Evolutionary conservation across 169 alveolate genomes (phyloP).

Genomic region (Ichthyophthirius multifiliis): DNA sequence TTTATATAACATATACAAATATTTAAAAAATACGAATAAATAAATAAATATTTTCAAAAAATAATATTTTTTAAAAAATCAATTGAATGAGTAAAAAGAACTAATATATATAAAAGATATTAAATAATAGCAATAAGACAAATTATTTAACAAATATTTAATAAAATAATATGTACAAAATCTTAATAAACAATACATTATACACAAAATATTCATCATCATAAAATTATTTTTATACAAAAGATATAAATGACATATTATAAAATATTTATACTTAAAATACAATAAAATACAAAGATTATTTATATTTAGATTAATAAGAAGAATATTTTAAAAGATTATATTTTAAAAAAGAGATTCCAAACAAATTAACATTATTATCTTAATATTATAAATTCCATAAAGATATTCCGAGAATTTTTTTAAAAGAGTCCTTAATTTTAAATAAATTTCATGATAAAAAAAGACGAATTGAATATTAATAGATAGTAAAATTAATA

Average conservation of each 20-base stretch:
- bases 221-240: slow-evolving; percentile 32
- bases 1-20: too few relatives aligned
- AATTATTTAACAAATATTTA: too few relatives aligned
- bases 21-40: too few relatives aligned
- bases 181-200: too few relatives aligned
- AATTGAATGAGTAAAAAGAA: too few relatives aligned
- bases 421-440: not conserved
- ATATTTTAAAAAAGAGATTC: slow-evolving; percentile 17
- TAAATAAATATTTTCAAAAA: too few relatives aligned
- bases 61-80: too few relatives aligned
- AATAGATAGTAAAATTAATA: slow-evolving; percentile 27
- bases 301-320: slow-evolving; percentile 13
- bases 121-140: too few relatives aligned
- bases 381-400: slow-evolving; percentile 43
- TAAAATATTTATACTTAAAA: not conserved
- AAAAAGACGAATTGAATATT: slow-evolving; percentile 41
- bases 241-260: slow-evolving; percentile 21
- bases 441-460: slow-evolving; percentile 29
- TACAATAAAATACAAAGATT: slow-evolving; percentile 25
- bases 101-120: too few relatives aligned
- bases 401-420: slow-evolving; percentile 38
- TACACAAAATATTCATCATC: slow-evolving; percentile 23
- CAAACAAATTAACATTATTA: slow-evolving; percentile 19
- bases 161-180: too few relatives aligned
- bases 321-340: slow-evolving; percentile 23